Evolutionary conservation across 257 asterid genomes (phyloP).

Genomic region (Jasminum sambac): DNA sequence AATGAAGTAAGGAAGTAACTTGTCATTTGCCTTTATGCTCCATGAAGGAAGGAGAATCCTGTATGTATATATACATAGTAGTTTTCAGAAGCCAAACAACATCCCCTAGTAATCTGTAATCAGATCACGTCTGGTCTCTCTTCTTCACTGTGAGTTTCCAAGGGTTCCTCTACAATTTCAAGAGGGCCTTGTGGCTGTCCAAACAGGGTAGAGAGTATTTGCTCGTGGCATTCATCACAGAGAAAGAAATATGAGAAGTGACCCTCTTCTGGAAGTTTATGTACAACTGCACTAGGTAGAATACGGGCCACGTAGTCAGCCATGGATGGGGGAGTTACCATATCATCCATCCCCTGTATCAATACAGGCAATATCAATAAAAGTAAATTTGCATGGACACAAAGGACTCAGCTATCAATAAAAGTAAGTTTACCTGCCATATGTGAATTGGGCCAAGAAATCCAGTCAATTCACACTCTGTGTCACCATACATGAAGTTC

Average conservation of each 20-base stretch:
- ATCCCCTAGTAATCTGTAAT: constrained; percentile 29
- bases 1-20: background rate
- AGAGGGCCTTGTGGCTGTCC: constrained; percentile 72
- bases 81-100: constrained; percentile 16
- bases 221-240: constrained; percentile 71
- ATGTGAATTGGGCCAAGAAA: constrained; percentile 83
- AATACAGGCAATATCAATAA: constrained; percentile 1
- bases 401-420: background rate
- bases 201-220: constrained; percentile 61
- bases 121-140: constrained; percentile 26
- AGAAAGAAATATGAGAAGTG: constrained; percentile 75
- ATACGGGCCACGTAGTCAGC: constrained; percentile 61
- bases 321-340: constrained; percentile 68
- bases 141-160: constrained; percentile 27
- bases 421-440: constrained; percentile 83
- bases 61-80: constrained; percentile 36
- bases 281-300: constrained; percentile 65
- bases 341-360: constrained; percentile 75
- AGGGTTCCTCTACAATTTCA: constrained; percentile 40
- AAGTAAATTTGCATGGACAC: background rate
- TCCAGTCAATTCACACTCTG: constrained; percentile 66
- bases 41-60: constrained; percentile 24
- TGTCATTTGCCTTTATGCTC: constrained; percentile 24
- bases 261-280: constrained; percentile 74
- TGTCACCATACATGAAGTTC: constrained; percentile 57